Conservation (phyloP, 106 monocot species). For the Allium fistulosum region DNA sequence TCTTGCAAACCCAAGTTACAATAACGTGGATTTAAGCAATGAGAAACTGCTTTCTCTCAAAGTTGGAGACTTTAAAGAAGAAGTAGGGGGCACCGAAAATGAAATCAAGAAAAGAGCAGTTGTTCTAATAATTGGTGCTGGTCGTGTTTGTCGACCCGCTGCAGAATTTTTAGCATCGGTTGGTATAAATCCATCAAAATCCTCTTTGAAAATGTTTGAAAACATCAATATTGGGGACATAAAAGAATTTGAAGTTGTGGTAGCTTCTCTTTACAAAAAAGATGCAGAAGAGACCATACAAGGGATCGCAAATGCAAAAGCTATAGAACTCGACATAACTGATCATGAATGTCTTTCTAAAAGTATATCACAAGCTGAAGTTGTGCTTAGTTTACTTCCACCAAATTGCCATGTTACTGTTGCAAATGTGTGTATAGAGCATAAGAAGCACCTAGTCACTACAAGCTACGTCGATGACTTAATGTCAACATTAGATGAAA, state of each 20-base stretch:
- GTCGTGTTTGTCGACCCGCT: slow-evolving; percentile 84
- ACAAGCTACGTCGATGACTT: slow-evolving; percentile 92
- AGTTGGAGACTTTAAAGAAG: slow-evolving; percentile 44
- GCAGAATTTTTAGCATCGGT: slow-evolving; percentile 66
- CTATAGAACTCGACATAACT: slow-evolving; percentile 76
- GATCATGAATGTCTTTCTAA: slow-evolving; percentile 54
- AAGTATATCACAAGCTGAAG: slow-evolving; percentile 66
- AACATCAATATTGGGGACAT: slow-evolving; percentile 14
- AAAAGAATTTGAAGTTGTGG: slow-evolving; percentile 61
- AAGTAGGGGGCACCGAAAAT: slow-evolving; percentile 13
- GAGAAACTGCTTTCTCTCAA: slow-evolving; percentile 45
- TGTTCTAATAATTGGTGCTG: slow-evolving; percentile 89
- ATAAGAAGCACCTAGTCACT: slow-evolving; percentile 86
- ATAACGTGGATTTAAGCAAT: slow-evolving; percentile 20
- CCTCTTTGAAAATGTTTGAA: slow-evolving; percentile 13
- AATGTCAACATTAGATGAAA: slow-evolving; percentile 58
- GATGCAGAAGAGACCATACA: slow-evolving; percentile 92
- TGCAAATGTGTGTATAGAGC: slow-evolving; percentile 35
- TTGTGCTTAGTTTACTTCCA: slow-evolving; percentile 92
- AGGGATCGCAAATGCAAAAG: slow-evolving; percentile 78
- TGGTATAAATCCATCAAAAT: slow-evolving; percentile 17
- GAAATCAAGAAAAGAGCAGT: slow-evolving; percentile 19
- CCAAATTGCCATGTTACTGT: slow-evolving; percentile 68
- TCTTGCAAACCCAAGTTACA: slow-evolving; percentile 35
- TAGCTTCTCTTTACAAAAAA: slow-evolving; percentile 80